Evolutionary conservation across 495 filamentous ascomycete species (phyloP), one percentile per base, ranked within the genome.

Genomic region (Tuber aestivum): DNA sequence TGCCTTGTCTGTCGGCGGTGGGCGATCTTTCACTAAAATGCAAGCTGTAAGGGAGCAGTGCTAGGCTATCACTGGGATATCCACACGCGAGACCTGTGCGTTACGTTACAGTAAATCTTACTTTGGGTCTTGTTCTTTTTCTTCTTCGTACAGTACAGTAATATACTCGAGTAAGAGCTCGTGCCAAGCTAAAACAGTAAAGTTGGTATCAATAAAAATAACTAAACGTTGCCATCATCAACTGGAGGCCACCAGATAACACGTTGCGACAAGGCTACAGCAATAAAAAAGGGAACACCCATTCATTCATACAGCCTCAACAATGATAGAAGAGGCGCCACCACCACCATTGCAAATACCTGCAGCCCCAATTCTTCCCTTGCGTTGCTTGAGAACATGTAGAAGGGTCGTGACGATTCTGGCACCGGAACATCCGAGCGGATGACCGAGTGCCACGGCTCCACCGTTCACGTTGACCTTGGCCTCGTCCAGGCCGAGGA

Each of bases 331-430:
- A 82, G 90, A 93, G 56, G 95, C 95, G 80, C 95, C 95, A 80
- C 95, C 95, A 61, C 95, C 95, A 75, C 95, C 95, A 86, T 99
- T 99, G 89, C 95, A 99, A 82, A 99, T 99, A 65, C 94, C 95
- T 48, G 92, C 94, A 82, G 89, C 92, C 70, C 95, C 95, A 84
- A 97, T 90, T 91, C 96, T 98, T 72, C 89, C 94, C 83, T 92
- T 91, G 87, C 93, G 93, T 78, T 95, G 92, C 85, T 89, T 92
- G 82, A 99, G 84, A 73, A 98, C 95, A 74, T 94, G 91, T 70
- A 95, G 88, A 79, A 99, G 84, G 14, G 95, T 99, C n/a, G 93
- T 91, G 78, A 96, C 87, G 81, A 98, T 97, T 79, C 96, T 90
- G 73, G 96, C 95, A 79, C 95, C 95, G 70, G 93, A 97, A 82